A percentile compares a stretch with the other conserved stretches of the same genome.
These are phyloP conservation scores for Serendipita sp. DNA, from an alignment of 768 basidiomycete genomes.

Conservation along the genomic window DNA sequence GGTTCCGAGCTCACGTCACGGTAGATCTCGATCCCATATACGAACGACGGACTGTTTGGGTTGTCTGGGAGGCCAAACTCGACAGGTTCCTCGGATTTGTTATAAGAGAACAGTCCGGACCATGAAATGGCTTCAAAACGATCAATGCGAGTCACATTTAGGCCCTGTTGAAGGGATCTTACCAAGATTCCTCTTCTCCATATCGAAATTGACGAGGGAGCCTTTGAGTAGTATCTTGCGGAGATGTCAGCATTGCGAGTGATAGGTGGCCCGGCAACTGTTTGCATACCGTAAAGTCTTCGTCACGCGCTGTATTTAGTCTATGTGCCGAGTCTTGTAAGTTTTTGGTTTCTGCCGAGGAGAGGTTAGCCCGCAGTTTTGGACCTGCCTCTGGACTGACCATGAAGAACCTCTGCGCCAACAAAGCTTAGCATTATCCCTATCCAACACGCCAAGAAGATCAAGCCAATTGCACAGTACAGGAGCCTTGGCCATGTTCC, in stretches of 20 bases:
- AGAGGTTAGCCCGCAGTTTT: not conserved
- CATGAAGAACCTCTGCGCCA: not conserved
- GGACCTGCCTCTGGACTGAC: not conserved
- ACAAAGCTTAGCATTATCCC: not conserved
- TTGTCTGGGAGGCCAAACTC: not conserved
- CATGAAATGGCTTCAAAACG: not conserved
- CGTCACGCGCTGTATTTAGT: not conserved
- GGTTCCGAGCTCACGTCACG: not conserved
- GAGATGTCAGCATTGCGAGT: not conserved
- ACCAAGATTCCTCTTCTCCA: not conserved
- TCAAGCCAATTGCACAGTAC: not conserved
- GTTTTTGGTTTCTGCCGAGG: not conserved
- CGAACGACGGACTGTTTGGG: not conserved
- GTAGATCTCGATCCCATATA: not conserved
- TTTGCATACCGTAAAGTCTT: not conserved
- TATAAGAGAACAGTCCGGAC: not conserved
- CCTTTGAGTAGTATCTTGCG: not conserved
- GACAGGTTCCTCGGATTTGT: not conserved
- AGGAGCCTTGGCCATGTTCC: not conserved
- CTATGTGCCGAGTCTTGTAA: not conserved
- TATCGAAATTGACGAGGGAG: not conserved
- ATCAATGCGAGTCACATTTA: too few species aligned
- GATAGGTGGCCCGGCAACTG: not conserved
- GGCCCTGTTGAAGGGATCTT: too few species aligned
- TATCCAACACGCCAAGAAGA: not conserved